Conservation (phyloP, 1,284 basidiomycete genomes). For the Cutaneotrichosporon daszewskae region DNA sequence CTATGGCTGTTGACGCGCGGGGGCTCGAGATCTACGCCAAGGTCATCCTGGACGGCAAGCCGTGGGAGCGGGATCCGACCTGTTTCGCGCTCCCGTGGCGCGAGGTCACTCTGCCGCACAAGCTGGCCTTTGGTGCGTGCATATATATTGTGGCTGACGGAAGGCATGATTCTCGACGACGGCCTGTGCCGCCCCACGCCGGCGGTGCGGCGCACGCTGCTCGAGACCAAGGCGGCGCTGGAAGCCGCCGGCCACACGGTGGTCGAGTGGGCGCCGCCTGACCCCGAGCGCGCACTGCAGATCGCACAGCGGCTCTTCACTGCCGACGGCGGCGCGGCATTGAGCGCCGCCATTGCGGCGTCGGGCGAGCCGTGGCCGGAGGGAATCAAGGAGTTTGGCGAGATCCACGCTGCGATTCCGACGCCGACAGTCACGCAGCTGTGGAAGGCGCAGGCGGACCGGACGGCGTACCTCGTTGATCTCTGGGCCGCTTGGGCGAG, state of each 20-base stretch:
- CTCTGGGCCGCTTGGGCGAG: slow-evolving; percentile 7
- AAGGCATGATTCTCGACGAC: slow-evolving; percentile 51
- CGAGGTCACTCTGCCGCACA: slow-evolving; percentile 56
- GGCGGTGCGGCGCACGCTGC: slow-evolving; percentile 59
- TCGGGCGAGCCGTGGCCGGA: slow-evolving; percentile 19
- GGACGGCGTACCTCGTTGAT: slow-evolving; percentile 10
- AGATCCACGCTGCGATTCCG: slow-evolving; percentile 11
- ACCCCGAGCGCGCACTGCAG: slow-evolving; percentile 1
- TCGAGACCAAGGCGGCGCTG: slow-evolving; percentile 56
- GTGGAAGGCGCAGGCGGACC: slow-evolving; percentile 14
- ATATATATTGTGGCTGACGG: not conserved
- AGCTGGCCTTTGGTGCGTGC: slow-evolving; percentile 45
- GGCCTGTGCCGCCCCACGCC: slow-evolving; percentile 60
- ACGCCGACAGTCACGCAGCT: slow-evolving; percentile 8
- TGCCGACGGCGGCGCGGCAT: slow-evolving; percentile 13
- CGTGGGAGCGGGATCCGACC: slow-evolving; percentile 63
- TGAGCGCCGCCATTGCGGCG: not conserved
- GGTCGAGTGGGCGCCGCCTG: slow-evolving; percentile 36
- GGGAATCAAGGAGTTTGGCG: slow-evolving; percentile 2
- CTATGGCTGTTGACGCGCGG: slow-evolving; percentile 56
- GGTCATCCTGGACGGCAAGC: slow-evolving; percentile 46
- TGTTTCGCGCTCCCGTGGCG: slow-evolving; percentile 59
- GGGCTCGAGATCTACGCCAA: slow-evolving; percentile 53
- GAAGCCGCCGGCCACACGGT: slow-evolving; percentile 58
- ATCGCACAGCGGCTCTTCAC: slow-evolving; percentile 3